Base-by-base conservation (phyloP, 129 eudicot species). In the Centaurea solstitialis region DNA sequence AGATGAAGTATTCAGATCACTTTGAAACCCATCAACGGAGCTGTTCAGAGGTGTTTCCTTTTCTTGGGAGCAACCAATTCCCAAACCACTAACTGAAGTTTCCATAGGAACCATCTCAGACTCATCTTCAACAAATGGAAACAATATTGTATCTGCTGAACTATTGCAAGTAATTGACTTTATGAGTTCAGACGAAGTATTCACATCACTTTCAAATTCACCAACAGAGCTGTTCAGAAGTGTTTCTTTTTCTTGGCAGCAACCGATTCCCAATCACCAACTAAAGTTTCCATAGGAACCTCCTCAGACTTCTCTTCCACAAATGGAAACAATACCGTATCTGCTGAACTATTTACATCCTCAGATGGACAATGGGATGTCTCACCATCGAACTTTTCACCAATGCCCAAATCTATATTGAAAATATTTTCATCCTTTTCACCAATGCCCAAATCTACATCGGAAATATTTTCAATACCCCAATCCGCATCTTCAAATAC, bases 361-460 rank as follows among this genome's bases (percentile, higher is more conserved):
- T 74, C 53, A 3, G 15, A 33, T 23, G 20, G 61, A 4, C 5
- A 22, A 23, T 18, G 61, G 65, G 76, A 24, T 68, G 47, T 24
- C 23, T 80, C 88, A 79, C 65, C 85, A 64, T 50, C 70, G 53
- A 33, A 39, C 68, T 39, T 72, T 73, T 77, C 75, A 61, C 78
- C 84, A 68, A 50, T 68, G 71, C n/a, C 76, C 68, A 65, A 53
- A 71, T 87, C 41, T 74, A 70, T 23, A 68, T 79, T 68, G 11
- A 15, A 15, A 73, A 57, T 71, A 47, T 70, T 38, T 71, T 66
- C 78, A n/a, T n/a, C n/a, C n/a, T n/a, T n/a, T n/a, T n/a, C n/a
- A n/a, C n/a, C n/a, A n/a, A n/a, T n/a, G n/a, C n/a, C n/a, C n/a
- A n/a, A n/a, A 71, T 87, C 41, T 74, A 70, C 23, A 68, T 79